These are phyloP conservation scores for Eucalyptus regnans DNA, from an alignment of 345 rosid species.

Conservation along the genomic window DNA sequence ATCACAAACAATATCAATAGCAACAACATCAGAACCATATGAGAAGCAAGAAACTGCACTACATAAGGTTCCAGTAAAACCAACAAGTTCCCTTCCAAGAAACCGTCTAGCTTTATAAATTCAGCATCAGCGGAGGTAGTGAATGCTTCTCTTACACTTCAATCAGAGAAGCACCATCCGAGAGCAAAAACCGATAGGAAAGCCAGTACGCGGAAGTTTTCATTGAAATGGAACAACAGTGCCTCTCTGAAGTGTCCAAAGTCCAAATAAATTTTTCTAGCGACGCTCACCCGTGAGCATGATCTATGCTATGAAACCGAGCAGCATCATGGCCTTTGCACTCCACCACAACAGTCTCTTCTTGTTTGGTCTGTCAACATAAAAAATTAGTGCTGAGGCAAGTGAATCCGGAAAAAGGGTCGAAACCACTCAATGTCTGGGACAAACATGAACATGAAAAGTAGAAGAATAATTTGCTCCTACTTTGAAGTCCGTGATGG, in stretches of 20 bases:
- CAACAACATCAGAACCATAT: not conserved
- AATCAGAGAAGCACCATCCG: not conserved
- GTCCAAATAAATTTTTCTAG: not conserved
- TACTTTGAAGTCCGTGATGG: conserved; percentile 70
- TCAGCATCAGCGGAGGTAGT: not conserved
- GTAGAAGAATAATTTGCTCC: not conserved
- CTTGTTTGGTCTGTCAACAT: conserved; percentile 53
- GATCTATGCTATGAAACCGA: conserved; percentile 54
- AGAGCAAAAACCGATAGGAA: not conserved
- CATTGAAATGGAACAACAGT: not conserved
- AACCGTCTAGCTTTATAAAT: not conserved
- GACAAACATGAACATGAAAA: not conserved
- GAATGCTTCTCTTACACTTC: not conserved
- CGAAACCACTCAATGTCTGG: not conserved
- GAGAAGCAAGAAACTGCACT: not conserved
- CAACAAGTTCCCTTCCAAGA: not conserved
- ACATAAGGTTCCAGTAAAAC: not conserved
- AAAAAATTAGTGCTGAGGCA: not conserved
- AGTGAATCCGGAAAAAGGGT: not conserved
- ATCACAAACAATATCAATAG: not conserved
- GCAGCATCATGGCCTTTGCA: conserved; percentile 97
- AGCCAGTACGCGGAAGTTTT: not conserved
- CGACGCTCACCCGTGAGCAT: conserved; percentile 68
- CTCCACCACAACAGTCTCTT: conserved; percentile 63
- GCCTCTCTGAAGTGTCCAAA: not conserved